These are phyloP conservation scores for Simplicillium aogashimaense DNA, from an alignment of 2,329 filamentous ascomycete species.

Conservation along the genomic window DNA sequence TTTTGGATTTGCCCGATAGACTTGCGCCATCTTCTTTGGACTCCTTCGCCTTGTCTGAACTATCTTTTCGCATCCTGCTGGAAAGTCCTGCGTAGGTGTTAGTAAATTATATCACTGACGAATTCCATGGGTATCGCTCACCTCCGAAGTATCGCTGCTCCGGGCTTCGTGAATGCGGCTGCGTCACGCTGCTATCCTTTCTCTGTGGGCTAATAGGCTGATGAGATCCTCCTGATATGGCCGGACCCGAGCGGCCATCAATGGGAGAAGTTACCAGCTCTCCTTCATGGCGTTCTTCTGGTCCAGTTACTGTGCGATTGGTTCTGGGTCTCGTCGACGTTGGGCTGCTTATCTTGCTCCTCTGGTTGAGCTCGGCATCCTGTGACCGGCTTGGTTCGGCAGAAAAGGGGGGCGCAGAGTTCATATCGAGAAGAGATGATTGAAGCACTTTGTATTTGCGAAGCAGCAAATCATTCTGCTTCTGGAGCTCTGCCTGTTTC, in stretches of 20 bases:
- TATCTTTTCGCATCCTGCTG: constrained; percentile 36
- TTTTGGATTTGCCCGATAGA: constrained; percentile 16
- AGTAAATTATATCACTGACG: constrained; percentile 1
- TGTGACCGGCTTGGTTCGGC: constrained; percentile 10
- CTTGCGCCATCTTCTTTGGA: constrained; percentile 28
- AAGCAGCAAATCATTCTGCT: constrained; percentile 37
- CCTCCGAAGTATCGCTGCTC: constrained; percentile 36
- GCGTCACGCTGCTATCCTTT: constrained; percentile 18
- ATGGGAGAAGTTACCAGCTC: not conserved
- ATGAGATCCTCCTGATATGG: constrained; percentile 17
- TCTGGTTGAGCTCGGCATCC: constrained; percentile 21
- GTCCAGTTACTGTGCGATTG: not conserved
- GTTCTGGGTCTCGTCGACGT: constrained; percentile 13
- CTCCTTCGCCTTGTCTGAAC: constrained; percentile 36
- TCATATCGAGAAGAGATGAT: constrained; percentile 37
- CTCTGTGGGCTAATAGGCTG: constrained; percentile 27
- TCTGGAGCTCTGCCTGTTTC: constrained; percentile 44
- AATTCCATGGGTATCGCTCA: constrained; percentile 16
- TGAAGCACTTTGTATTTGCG: constrained; percentile 44
- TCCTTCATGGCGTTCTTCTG: not conserved
- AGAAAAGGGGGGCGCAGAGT: constrained; percentile 20
- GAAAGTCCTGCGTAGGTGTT: constrained; percentile 29
- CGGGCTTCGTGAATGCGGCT: constrained; percentile 19
- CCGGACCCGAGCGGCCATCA: constrained; percentile 16
- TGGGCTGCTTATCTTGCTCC: constrained; percentile 21